These are phyloP conservation scores for Suhomyces faveliae DNA, from an alignment of 805 yeast species.

Conservation along the genomic window DNA sequence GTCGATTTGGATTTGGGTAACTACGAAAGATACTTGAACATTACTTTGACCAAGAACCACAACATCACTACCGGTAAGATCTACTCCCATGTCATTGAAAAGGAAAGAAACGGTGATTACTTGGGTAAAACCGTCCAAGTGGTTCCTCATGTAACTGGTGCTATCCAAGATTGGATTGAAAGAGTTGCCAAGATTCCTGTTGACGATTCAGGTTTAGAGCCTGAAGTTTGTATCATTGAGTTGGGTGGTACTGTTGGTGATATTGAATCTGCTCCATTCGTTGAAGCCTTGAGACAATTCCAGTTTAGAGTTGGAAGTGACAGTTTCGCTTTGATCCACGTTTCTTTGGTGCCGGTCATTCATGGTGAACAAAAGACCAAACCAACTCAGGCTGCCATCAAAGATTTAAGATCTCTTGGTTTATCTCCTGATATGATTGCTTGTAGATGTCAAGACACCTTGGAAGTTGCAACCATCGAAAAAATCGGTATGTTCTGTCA, in stretches of 20 bases:
- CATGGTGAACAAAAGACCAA: slow-evolving; percentile 99
- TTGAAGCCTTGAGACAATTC: slow-evolving; percentile 97
- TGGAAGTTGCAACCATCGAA: slow-evolving; percentile 82
- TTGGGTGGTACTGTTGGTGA: slow-evolving; percentile 99
- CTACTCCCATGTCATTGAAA: slow-evolving; percentile 89
- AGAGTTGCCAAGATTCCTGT: slow-evolving; percentile 89
- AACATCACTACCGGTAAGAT: slow-evolving; percentile 98
- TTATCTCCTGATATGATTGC: slow-evolving; percentile 96
- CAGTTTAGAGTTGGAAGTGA: slow-evolving; percentile 95
- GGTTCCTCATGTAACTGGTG: slow-evolving; percentile 96
- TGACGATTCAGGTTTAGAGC: slow-evolving; percentile 81
- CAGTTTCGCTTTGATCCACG: slow-evolving; percentile 94
- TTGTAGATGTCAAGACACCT: slow-evolving; percentile 86
- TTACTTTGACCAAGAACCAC: slow-evolving; percentile 89
- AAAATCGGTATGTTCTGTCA: slow-evolving; percentile 99
- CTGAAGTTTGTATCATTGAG: slow-evolving; percentile 96
- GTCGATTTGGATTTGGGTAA: slow-evolving; percentile 97
- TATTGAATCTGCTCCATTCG: slow-evolving; percentile 97
- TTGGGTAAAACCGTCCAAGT: slow-evolving; percentile 99
- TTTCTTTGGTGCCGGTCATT: slow-evolving; percentile 94
- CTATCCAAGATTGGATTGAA: slow-evolving; percentile 98
- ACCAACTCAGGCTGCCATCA: slow-evolving; percentile 99
- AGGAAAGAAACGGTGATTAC: slow-evolving; percentile 95
- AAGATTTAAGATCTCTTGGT: slow-evolving; percentile 93
- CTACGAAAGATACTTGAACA: slow-evolving; percentile 93